Evolutionary conservation across 495 filamentous ascomycete species (phyloP), one percentile per base, ranked within the genome.

Genomic region (Penicillium roqueforti): DNA sequence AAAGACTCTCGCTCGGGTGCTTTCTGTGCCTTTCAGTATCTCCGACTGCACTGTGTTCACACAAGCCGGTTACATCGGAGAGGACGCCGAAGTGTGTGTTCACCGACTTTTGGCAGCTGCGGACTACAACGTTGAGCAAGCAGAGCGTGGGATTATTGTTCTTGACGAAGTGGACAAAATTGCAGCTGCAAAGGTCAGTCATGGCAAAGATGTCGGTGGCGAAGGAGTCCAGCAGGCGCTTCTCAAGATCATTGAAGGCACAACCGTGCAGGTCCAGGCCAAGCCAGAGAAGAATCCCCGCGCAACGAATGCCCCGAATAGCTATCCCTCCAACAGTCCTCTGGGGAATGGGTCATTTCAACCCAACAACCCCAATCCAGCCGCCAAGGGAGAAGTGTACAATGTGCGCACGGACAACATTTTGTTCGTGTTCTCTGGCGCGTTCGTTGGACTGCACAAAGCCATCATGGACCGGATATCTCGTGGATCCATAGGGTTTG

Each of bases 81-180:
- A 97, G 65, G 93, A 98, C 63, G 92, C 88, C 40, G 93, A 98
- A 61, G 83, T 88, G 1, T 96, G 91, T 60, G 89, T 98, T 18
- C 89, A 95, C 60, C 82, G 92, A 23, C 79, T 98, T 28, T 75
- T 98, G 8, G 87, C 91, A 53, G 92, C 95, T 45, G 86, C 92
- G 18, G 88, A 95, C 68, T 95, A 95, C 74, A 88, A 95, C 60
- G 83, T 93, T 18, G 83, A 85, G 48, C 84, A 86, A 39, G 87
- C 90, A 28, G 93, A 98, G 66, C 82, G 86, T 28, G 93, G 93
- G 9, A 97, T 98, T 49, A 89, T 98, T 45, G 92, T 91, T 56
- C 79, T 98, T 6, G 93, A 98, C 58, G 93, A 98, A 67, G 85
- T 98, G 36, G 93, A 98, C 75, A 98, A 98, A 72, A 91, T 98